A percentile compares a stretch with the other conserved stretches of the same genome.
Evolutionary conservation across 1,139 yeast species (phyloP).

Genomic region (Sugiyamaella japonica): DNA sequence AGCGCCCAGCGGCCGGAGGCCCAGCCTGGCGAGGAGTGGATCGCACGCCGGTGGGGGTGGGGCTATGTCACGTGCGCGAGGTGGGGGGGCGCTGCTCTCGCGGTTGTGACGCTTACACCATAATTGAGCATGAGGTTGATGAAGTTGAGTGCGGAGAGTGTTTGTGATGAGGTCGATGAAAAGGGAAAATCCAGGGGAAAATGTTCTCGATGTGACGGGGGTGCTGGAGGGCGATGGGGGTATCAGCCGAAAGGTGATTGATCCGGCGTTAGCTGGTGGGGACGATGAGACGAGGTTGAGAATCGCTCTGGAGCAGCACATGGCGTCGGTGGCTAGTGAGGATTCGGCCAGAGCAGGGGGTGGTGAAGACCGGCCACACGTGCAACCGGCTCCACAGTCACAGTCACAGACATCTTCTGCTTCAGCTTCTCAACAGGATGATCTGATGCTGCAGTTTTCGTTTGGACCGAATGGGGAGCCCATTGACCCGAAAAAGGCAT

Average conservation of each 20-base stretch:
- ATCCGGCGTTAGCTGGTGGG: conserved; percentile 9
- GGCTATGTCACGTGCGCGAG: no score
- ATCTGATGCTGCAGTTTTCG: conserved; percentile 4
- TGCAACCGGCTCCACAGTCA: background rate
- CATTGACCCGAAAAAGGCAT: conserved; percentile 42
- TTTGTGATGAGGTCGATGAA: conserved; percentile 4
- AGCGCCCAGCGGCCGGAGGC: no score
- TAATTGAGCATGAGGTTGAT: background rate
- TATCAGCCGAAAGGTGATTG: conserved; percentile 9
- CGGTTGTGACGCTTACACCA: conserved; percentile 11
- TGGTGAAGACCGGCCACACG: no score
- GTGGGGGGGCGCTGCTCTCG: background rate
- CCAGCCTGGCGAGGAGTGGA: no score
- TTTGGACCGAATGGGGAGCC: conserved; percentile 19
- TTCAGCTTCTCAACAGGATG: background rate
- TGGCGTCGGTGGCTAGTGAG: background rate
- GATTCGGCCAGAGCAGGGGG: background rate
- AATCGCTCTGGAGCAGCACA: conserved; percentile 14
- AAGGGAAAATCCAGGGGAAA: background rate
- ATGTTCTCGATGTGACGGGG: conserved; percentile 11
- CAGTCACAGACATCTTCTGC: background rate
- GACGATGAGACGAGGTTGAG: conserved; percentile 7
- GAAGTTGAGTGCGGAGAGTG: background rate
- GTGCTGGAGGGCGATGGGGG: background rate
- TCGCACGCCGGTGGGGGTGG: no score